phyloP scores from a whole-genome alignment of 2,329 filamentous ascomycete genomes.

The Ceratocystis ficicola region DNA sequence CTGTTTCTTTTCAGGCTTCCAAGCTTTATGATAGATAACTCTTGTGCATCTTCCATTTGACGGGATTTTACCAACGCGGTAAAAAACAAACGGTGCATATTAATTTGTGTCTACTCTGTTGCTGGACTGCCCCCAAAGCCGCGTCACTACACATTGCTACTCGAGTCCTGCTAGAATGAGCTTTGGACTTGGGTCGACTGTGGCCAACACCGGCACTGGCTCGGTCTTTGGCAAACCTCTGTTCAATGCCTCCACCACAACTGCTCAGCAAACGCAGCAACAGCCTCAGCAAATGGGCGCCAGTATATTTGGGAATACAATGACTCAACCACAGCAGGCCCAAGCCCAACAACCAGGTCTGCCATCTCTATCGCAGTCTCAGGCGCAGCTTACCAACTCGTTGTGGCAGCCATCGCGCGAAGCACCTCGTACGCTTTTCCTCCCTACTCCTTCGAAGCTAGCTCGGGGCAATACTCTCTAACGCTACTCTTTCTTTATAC shows the following conservation, averaged over 20 bases:
- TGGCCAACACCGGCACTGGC: conserved; percentile 20
- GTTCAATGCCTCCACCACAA: conserved; percentile 27
- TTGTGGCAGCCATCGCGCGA: conserved; percentile 43
- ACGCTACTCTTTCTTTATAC: not conserved
- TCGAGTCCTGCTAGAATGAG: conserved; percentile 15
- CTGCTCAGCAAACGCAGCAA: conserved; percentile 27
- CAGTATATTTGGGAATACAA: conserved; percentile 22
- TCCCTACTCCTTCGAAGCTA: not conserved
- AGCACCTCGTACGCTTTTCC: conserved; percentile 34
- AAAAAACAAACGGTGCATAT: not conserved
- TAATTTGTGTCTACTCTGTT: no score
- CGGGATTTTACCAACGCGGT: not conserved
- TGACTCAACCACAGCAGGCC: conserved; percentile 29
- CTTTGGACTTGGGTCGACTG: conserved; percentile 13
- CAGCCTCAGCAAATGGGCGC: conserved; percentile 28
- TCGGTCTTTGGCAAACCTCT: conserved; percentile 19
- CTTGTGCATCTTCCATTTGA: not conserved
- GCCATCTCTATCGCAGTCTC: conserved; percentile 35
- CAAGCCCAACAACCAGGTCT: conserved; percentile 35
- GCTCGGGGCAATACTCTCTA: conserved; percentile 15
- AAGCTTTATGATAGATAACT: conserved; percentile 6
- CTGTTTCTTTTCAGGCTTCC: not conserved
- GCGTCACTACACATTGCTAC: no score
- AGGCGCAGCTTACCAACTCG: conserved; percentile 38
- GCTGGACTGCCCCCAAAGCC: no score